Base-by-base conservation (phyloP, 2,329 filamentous ascomycete genomes). In the Aspergillus sp. region DNA sequence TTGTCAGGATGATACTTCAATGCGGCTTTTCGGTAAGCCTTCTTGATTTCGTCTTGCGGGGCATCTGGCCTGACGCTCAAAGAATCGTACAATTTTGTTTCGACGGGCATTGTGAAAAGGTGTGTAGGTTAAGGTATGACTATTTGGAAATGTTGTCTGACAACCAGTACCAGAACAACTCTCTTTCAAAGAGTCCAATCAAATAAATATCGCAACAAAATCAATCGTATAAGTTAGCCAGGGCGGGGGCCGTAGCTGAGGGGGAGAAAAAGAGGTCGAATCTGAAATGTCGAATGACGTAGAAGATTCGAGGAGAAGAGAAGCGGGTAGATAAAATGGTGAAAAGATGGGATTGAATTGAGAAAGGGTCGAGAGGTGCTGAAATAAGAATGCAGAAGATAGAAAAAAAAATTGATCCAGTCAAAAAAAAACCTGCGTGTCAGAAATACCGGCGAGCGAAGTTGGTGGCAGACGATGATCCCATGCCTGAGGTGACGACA, bases 1-100 rank as follows among this genome's bases (percentile, higher is more conserved):
- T 97, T 98, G 76, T 98, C 93, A 6, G 93, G 93, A 64, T 98
- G 93, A 71, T 83, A 90, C 72, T 90, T 94, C 65, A 97, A 71
- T 43, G 91, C 91, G 44, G 84, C 79, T 77, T 95, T 95, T 51
- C 86, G 62, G 42, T 89, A 65, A 46, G 83, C 93, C 67, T 97
- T 98, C 68, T 96, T 97, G 66, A 98, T 95, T 53, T 97, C 91
- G 63, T 96, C 91, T 70, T 94, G 88, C 26, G 82, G 78, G 26
- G 90, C 89, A 48, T 83, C 80, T 32, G 91, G 81, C 66, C 88
- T 85, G 69, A 96, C 75, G 64, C 78, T 76, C 59, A 98, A 77
- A 51, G 82, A 78, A 69, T 97, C 89, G 76, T 98, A 98, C 51
- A 97, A 84, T 71, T 94, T 95, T 42, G 87, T 93, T 75, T 97